Percentiles rank a stretch among this genome's conserved stretches.
phyloP scores from a whole-genome alignment of 2,329 filamentous ascomycete genomes.

The Fusarium annulatum region DNA sequence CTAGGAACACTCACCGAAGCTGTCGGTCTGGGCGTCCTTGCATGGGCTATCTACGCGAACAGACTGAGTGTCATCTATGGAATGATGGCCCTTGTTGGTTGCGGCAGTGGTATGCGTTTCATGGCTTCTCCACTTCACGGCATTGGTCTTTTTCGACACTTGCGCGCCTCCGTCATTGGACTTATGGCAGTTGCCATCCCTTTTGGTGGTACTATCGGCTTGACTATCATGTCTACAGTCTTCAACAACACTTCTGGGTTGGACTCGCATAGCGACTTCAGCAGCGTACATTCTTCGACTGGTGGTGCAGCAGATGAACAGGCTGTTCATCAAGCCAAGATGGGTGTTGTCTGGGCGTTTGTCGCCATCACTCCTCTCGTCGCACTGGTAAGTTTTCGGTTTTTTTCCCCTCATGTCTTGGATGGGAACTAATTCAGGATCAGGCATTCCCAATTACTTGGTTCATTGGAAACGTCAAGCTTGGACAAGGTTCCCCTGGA shows the following conservation, averaged over 20 bases:
- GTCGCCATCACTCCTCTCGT: slow-evolving; percentile 71
- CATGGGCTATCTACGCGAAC: slow-evolving; percentile 64
- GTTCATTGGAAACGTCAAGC: slow-evolving; percentile 49
- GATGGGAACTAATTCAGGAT: slow-evolving; percentile 8
- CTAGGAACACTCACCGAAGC: slow-evolving; percentile 67
- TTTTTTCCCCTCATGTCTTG: neutral
- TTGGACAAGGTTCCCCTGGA: slow-evolving; percentile 42
- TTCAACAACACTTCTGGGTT: slow-evolving; percentile 68
- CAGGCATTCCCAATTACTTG: slow-evolving; percentile 44
- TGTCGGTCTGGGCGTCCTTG: slow-evolving; percentile 67
- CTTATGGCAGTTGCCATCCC: slow-evolving; percentile 69
- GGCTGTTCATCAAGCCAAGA: slow-evolving; percentile 47
- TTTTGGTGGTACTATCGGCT: slow-evolving; percentile 71
- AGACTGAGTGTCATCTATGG: slow-evolving; percentile 66
- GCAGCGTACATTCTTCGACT: slow-evolving; percentile 30
- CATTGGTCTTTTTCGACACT: slow-evolving; percentile 68
- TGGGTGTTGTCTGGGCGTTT: slow-evolving; percentile 74
- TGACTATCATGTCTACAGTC: slow-evolving; percentile 75
- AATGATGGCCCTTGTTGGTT: slow-evolving; percentile 73
- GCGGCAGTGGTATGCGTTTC: slow-evolving; percentile 71
- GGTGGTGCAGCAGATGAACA: slow-evolving; percentile 16
- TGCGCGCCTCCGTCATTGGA: slow-evolving; percentile 68
- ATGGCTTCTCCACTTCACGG: slow-evolving; percentile 73
- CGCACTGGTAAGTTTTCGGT: slow-evolving; percentile 48
- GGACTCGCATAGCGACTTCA: slow-evolving; percentile 41